Evolutionary conservation across 148 eudicot genomes (phyloP).

Genomic region (Fagopyrum homotropicum): DNA sequence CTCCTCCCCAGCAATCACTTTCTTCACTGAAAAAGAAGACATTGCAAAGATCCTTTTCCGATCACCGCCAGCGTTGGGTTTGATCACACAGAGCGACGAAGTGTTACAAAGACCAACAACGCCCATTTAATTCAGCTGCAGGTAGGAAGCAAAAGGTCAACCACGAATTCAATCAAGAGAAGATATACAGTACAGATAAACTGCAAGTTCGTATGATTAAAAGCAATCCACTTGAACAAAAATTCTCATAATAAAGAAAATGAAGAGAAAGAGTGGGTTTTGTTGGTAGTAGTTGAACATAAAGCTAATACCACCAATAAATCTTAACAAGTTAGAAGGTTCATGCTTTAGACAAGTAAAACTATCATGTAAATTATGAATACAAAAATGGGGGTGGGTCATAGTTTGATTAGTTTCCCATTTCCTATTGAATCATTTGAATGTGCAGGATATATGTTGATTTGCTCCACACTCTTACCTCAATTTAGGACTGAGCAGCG

Average conservation of each 20-base stretch:
- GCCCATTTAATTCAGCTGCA: constrained; percentile 37
- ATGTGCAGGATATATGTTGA: no score
- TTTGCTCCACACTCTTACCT: no score
- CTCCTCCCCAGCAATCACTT: constrained; percentile 23
- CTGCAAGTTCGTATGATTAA: not conserved
- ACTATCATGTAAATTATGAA: no score
- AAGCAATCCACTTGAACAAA: not conserved
- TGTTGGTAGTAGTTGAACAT: not conserved
- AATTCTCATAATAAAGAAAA: not conserved
- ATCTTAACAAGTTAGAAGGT: not conserved
- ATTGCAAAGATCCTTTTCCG: constrained; percentile 42
- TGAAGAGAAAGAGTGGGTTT: not conserved
- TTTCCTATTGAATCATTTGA: no score
- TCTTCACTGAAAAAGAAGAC: constrained; percentile 44
- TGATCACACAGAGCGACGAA: constrained; percentile 34
- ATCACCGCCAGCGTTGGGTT: constrained; percentile 22
- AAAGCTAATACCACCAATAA: not conserved
- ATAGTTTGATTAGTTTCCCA: no score
- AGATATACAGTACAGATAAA: not conserved
- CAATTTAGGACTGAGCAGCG: no score
- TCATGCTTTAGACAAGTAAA: not conserved
- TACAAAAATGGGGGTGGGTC: no score
- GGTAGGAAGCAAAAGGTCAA: not conserved
- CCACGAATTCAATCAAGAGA: not conserved
- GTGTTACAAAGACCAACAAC: constrained; percentile 45